These are phyloP conservation scores for Chlorella sorokiniana DNA, from an alignment of 139 green algal genomes.

Conservation along the genomic window DNA sequence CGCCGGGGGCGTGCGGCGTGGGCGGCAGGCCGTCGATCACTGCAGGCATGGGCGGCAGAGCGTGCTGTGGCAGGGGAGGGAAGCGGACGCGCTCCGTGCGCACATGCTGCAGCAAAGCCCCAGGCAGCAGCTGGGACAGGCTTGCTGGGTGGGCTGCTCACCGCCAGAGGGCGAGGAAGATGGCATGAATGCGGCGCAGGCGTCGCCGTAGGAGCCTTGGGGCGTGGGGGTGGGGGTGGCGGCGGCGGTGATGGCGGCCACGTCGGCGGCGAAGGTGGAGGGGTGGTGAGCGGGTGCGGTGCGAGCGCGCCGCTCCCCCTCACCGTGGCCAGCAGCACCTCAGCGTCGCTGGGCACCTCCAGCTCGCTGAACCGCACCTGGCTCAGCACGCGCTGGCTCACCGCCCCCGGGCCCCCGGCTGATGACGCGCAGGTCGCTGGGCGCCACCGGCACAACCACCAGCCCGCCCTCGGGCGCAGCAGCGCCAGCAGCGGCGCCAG, in stretches of 20 bases:
- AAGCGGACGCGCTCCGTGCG: too few relatives aligned
- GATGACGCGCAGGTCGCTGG: constrained; percentile 55
- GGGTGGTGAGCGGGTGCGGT: constrained; percentile 23
- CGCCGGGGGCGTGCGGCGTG: constrained; percentile 4
- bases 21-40: constrained; percentile 18
- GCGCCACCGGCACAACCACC: constrained; percentile 53
- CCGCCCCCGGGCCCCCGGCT: neutral
- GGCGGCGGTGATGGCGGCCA: constrained; percentile 40
- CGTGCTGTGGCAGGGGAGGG: neutral
- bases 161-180: constrained; percentile 7
- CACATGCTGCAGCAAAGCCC: neutral
- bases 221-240: neutral
- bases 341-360: constrained; percentile 63
- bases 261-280: constrained; percentile 60
- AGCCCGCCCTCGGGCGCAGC: constrained; percentile 54
- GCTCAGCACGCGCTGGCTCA: constrained; percentile 39
- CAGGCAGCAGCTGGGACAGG: neutral
- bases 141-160: neutral
- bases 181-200: constrained; percentile 4
- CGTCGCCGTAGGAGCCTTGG: neutral
- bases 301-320: constrained; percentile 33
- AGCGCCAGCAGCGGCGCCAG: constrained; percentile 47
- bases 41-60: neutral
- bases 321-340: constrained; percentile 56
- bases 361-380: constrained; percentile 69